Evolutionary conservation across 768 basidiomycete species (phyloP), one percentile per base, ranked within the genome.

Genomic region (Tricholoma saponaceum): DNA sequence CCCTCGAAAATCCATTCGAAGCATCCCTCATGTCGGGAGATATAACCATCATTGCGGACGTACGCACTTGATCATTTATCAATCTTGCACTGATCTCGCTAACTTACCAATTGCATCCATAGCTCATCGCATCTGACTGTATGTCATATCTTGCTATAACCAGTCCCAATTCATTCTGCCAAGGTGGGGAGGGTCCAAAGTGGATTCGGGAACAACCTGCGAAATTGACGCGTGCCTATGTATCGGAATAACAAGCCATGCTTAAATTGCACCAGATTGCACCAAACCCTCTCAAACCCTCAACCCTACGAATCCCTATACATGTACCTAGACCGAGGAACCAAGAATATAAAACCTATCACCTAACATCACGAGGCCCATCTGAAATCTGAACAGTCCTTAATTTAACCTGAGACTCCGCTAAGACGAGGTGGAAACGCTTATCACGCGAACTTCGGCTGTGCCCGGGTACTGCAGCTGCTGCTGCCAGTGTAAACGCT

Each of bases 381-480:
- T 12, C 14, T 25, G 20, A 33, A n/a, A 35, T 35, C 47, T 50
- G n/a, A n/a, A n/a, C 16, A 16, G 47, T 18, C 26, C 26, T 50
- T 50, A 6, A n/a, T n/a, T n/a, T n/a, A n/a, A n/a, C n/a, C n/a
- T n/a, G n/a, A n/a, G 35, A 56, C 39, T 6, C 44, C 23, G 10
- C 26, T 49, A 25, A 51, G 43, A 8, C 28, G 22, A 49, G 53
- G 54, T 57, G 60, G 56, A 35, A 49, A 56, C 55, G 37, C 47
- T 55, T 39, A 53, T 56, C 44, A 50, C 44, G 18, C 47, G 16
- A 56, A 56, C n/a, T n/a, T n/a, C n/a, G 37, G 55, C 51, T 52
- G 59, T 53, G 59, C 35, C 33, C n/a, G 9, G 14, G 22, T 16
- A 7, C 5, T 43, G n/a, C 13, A 41, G n/a, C 39, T 14, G 8